Percentiles rank a stretch among this genome's conserved stretches.
Conservation (phyloP, 768 basidiomycete genomes). For the Suillus weaverae region DNA sequence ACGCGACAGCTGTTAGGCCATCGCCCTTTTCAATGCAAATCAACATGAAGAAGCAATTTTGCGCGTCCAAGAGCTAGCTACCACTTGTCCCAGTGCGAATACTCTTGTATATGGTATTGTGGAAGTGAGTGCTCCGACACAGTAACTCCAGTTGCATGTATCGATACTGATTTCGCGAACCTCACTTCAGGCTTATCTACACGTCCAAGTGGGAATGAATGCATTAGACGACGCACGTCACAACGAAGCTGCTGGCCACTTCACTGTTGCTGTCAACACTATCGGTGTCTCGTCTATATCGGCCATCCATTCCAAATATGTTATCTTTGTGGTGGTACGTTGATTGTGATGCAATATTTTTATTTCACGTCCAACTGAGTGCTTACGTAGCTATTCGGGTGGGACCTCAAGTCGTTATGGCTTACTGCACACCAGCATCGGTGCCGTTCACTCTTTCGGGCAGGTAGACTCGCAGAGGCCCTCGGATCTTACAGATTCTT, state of each 20-base stretch:
- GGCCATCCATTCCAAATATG: too few species aligned
- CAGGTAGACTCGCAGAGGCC: too few species aligned
- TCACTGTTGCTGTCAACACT: neutral
- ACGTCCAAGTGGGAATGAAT: neutral
- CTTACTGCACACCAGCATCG: too few species aligned
- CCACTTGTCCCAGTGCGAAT: neutral
- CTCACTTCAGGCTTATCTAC: neutral
- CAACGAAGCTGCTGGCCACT: neutral
- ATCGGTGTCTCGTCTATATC: too few species aligned
- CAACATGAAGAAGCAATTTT: neutral
- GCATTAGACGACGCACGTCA: neutral
- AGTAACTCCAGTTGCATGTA: neutral
- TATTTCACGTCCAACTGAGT: too few species aligned
- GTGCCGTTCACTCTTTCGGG: too few species aligned
- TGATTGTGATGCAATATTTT: too few species aligned
- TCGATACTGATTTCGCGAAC: neutral
- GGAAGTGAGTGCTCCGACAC: neutral
- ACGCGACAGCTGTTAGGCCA: neutral
- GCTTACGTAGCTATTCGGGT: too few species aligned
- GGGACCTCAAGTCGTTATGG: too few species aligned
- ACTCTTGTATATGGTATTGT: neutral
- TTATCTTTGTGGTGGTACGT: too few species aligned
- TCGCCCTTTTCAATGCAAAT: neutral
- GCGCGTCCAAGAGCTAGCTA: neutral
- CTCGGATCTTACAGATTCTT: too few species aligned